Percentiles rank a stretch among this genome's conserved stretches.
Conservation (phyloP, 2,329 filamentous ascomycete species). For the Fusarium sp. region DNA sequence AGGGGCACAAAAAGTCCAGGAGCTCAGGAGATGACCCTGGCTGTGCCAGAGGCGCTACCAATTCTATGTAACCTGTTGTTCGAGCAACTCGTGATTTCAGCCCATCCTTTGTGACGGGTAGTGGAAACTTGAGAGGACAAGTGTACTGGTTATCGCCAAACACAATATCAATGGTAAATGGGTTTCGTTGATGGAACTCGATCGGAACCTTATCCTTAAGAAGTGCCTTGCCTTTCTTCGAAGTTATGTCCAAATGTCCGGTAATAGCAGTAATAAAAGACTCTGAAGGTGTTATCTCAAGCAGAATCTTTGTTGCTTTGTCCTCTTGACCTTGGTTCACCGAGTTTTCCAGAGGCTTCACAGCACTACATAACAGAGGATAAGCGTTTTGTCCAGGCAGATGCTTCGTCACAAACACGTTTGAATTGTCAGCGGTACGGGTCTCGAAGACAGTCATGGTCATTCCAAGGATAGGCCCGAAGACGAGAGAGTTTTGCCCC, state of each 20-base stretch:
- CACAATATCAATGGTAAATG: constrained; percentile 58
- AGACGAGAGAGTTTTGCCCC: constrained; percentile 42
- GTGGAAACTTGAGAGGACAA: constrained; percentile 56
- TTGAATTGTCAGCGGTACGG: constrained; percentile 45
- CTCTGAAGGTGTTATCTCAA: constrained; percentile 50
- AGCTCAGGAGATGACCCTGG: constrained; percentile 45
- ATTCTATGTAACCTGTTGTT: constrained; percentile 60
- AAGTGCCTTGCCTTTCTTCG: constrained; percentile 53
- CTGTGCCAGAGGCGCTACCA: constrained; percentile 55
- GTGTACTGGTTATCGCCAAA: constrained; percentile 53
- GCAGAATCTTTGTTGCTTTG: constrained; percentile 46
- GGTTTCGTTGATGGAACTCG: constrained; percentile 54
- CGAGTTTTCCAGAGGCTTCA: constrained; percentile 40
- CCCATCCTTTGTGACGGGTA: constrained; percentile 55
- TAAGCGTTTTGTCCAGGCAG: constrained; percentile 53
- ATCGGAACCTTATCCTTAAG: constrained; percentile 57
- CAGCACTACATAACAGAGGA: constrained; percentile 45
- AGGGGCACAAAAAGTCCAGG: constrained; percentile 56
- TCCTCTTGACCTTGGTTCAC: constrained; percentile 38
- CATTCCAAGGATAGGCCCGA: constrained; percentile 45
- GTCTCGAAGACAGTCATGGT: constrained; percentile 53
- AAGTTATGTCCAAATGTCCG: constrained; percentile 56
- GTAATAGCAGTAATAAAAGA: constrained; percentile 54
- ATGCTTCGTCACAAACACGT: constrained; percentile 56
- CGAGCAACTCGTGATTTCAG: constrained; percentile 59